Conservation (phyloP, 768 basidiomycete genomes). For the Lenzites betulinus region DNA sequence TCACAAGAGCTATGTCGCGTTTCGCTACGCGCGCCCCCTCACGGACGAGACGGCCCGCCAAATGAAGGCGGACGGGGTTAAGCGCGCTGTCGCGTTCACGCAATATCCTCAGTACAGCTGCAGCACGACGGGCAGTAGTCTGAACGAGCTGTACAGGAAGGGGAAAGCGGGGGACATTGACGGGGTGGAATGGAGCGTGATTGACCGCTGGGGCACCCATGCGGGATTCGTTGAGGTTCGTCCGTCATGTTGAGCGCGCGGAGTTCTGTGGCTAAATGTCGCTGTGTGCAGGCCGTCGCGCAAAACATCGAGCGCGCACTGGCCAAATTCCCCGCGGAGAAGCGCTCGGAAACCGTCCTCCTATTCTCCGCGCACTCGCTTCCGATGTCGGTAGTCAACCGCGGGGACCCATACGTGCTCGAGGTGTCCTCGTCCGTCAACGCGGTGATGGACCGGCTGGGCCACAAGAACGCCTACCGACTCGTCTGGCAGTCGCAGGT, state of each 20-base stretch:
- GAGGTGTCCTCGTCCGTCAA: constrained; percentile 95
- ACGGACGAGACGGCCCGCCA: constrained; percentile 80
- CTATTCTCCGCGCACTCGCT: constrained; percentile 98
- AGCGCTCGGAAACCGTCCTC: constrained; percentile 74
- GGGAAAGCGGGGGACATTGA: constrained; percentile 63
- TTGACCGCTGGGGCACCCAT: constrained; percentile 98
- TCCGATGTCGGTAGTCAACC: constrained; percentile 97
- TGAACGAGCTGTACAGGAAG: constrained; percentile 86
- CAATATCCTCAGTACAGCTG: constrained; percentile 99
- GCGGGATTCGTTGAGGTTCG: constrained; percentile 90
- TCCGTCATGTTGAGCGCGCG: constrained; percentile 16
- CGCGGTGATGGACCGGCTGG: constrained; percentile 88
- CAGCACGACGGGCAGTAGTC: constrained; percentile 94
- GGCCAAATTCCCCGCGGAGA: constrained; percentile 70
- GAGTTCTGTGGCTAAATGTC: background rate
- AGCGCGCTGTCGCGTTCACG: constrained; percentile 91
- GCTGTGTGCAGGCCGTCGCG: constrained; percentile 70
- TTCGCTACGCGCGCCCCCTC: constrained; percentile 89
- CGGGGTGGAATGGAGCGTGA: constrained; percentile 89
- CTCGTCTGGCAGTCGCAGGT: constrained; percentile 98
- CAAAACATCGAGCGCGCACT: constrained; percentile 86
- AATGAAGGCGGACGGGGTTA: constrained; percentile 90
- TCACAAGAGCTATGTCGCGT: constrained; percentile 95
- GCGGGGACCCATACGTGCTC: constrained; percentile 94
- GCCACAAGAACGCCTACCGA: constrained; percentile 82